These are phyloP conservation scores for Eucalyptus marginata DNA, from an alignment of 345 rosid genomes.

Conservation along the genomic window DNA sequence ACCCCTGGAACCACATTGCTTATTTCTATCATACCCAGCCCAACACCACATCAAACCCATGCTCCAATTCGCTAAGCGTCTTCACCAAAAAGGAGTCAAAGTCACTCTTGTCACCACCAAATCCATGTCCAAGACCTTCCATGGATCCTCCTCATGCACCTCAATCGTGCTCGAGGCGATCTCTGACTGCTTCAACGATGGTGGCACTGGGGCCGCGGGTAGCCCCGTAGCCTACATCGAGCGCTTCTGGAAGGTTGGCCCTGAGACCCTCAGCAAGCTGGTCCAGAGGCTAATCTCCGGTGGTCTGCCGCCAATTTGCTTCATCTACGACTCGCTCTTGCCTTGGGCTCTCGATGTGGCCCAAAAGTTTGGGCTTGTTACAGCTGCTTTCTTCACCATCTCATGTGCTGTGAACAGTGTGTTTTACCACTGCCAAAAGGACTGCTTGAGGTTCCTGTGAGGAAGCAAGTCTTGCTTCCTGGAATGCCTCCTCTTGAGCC, in stretches of 20 bases:
- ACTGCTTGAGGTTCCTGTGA: not conserved
- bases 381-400: not conserved
- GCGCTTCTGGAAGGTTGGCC: not conserved
- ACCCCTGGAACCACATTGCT: not conserved
- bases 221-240: not conserved
- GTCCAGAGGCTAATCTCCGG: not conserved
- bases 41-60: not conserved
- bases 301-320: not conserved
- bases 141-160: not conserved
- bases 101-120: not conserved
- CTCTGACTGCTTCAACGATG: not conserved
- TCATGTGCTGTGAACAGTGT: not conserved
- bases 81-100: not conserved
- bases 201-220: not conserved
- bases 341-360: not conserved
- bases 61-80: not conserved
- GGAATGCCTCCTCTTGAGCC: not conserved
- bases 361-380: not conserved
- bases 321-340: not conserved
- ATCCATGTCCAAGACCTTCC: not conserved
- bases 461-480: not conserved
- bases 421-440: not conserved
- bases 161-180: not conserved
- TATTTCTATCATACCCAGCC: not conserved
- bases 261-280: not conserved